Conservation (phyloP, 2,329 filamentous ascomycete species). For the Trichophyton rubrum region DNA sequence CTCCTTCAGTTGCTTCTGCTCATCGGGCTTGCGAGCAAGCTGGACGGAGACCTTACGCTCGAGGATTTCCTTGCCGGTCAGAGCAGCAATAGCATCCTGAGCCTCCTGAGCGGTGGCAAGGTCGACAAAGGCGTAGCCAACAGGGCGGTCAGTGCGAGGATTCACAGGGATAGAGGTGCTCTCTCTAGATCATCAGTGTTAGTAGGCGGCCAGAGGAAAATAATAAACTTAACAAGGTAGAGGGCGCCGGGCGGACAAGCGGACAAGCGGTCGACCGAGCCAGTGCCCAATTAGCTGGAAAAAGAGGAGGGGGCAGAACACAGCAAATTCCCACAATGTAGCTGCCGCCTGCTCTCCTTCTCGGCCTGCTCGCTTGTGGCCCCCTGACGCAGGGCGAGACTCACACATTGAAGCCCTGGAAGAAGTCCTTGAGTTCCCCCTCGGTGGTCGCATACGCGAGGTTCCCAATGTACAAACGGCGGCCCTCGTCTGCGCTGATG, state of each 20-base stretch:
- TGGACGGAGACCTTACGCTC: constrained; percentile 99
- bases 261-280: no score
- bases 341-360: no score
- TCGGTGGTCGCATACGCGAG: constrained; percentile 99
- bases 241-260: no score
- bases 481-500: constrained; percentile 94
- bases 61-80: constrained; percentile 94
- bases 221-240: no score
- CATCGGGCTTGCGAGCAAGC: constrained; percentile 93
- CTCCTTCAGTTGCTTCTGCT: constrained; percentile 56
- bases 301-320: no score
- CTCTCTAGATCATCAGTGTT: constrained; percentile 49
- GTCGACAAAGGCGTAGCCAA: constrained; percentile 98
- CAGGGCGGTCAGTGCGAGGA: constrained; percentile 93
- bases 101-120: constrained; percentile 89
- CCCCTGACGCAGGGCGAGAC: constrained; percentile 30
- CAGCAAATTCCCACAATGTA: no score
- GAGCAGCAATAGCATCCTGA: constrained; percentile 85
- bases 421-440: constrained; percentile 99
- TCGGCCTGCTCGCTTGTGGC: no score
- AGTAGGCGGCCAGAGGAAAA: no score
- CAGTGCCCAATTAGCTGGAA: no score
- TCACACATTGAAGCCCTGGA: constrained; percentile 98
- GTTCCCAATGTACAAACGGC: constrained; percentile 99
- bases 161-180: constrained; percentile 99